phyloP scores from a whole-genome alignment of 2,329 filamentous ascomycete genomes.

The Aspergillus japonicus region DNA sequence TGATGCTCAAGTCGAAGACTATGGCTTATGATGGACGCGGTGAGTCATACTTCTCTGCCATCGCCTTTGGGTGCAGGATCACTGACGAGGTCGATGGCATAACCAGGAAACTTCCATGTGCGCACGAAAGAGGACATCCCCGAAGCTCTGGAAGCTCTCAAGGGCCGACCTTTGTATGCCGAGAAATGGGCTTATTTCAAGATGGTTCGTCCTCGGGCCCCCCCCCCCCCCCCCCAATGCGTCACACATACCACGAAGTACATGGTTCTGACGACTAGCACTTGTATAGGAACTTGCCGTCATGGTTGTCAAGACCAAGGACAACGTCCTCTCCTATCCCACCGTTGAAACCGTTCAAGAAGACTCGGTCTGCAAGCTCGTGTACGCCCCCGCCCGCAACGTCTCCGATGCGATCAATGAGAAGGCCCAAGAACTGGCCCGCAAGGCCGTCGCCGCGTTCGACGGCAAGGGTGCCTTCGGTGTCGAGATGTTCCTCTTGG shows the following conservation, averaged over 20 bases:
- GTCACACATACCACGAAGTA: not conserved
- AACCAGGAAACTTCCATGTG: slow-evolving; percentile 63
- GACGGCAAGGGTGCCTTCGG: slow-evolving; percentile 92
- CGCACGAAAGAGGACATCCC: slow-evolving; percentile 60
- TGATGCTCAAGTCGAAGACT: slow-evolving; percentile 89
- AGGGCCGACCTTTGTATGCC: slow-evolving; percentile 71
- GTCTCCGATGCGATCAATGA: slow-evolving; percentile 61
- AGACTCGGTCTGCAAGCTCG: slow-evolving; percentile 90
- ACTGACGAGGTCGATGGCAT: not conserved
- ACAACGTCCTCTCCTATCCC: slow-evolving; percentile 73
- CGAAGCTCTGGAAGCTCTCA: slow-evolving; percentile 68
- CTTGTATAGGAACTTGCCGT: slow-evolving; percentile 70
- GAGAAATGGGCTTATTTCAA: slow-evolving; percentile 86
- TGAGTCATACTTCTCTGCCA: slow-evolving; percentile 38
- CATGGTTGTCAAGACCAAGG: slow-evolving; percentile 89
- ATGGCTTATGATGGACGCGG: slow-evolving; percentile 90
- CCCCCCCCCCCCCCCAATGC: not conserved
- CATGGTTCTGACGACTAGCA: slow-evolving; percentile 11
- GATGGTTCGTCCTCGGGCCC: slow-evolving; percentile 46
- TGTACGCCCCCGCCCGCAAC: slow-evolving; percentile 77
- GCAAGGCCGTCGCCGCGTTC: slow-evolving; percentile 74
- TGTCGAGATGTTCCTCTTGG: slow-evolving; percentile 89
- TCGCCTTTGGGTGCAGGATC: not conserved
- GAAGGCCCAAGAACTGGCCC: slow-evolving; percentile 72
- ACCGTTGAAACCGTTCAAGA: slow-evolving; percentile 94